phyloP scores from a whole-genome alignment of 495 filamentous ascomycete species.

The Pseudoneurospora amorphoporcata region DNA sequence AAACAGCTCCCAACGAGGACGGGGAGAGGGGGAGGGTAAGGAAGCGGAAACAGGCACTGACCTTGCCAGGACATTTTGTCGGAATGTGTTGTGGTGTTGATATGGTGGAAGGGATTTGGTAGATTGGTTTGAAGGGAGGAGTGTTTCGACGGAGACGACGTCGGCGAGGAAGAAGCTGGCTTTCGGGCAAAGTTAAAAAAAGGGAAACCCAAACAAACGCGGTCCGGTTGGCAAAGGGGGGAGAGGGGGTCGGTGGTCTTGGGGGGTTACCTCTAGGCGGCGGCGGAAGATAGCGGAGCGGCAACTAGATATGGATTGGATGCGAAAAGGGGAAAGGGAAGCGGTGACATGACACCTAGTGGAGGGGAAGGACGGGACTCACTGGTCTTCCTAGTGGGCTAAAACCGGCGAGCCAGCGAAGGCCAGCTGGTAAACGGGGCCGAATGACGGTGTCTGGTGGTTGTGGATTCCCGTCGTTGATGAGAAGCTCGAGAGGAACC shows the following conservation, averaged over 20 bases:
- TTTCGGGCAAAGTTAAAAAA: background rate
- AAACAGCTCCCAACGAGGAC: background rate
- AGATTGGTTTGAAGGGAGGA: background rate
- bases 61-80: constrained; percentile 51
- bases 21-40: background rate
- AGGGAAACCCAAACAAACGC: background rate
- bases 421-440: background rate
- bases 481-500: background rate
- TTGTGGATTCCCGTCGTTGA: background rate
- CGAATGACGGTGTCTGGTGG: background rate
- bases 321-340: background rate
- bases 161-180: background rate
- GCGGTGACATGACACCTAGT: background rate
- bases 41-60: constrained; percentile 15
- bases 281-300: background rate
- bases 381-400: background rate
- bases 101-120: background rate
- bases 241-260: background rate
- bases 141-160: background rate
- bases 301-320: background rate
- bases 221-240: background rate
- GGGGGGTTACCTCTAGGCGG: background rate
- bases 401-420: background rate
- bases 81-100: constrained; percentile 6
- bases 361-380: background rate